Base-by-base conservation (phyloP, 176 grass and related monocot species). In the Oryza officinalis region DNA sequence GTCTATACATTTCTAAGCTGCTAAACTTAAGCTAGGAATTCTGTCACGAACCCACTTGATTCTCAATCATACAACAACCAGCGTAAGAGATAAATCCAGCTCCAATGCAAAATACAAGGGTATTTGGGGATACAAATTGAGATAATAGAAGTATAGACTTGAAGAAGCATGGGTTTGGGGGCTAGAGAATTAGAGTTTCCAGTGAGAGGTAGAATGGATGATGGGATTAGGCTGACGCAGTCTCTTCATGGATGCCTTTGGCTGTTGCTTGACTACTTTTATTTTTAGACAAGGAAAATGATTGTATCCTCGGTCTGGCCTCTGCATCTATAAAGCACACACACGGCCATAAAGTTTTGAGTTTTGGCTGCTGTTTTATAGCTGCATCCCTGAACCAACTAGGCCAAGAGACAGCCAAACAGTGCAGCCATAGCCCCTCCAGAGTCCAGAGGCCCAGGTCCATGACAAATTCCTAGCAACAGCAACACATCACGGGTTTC, bases 1-100 rank as follows among this genome's bases (percentile, higher is more conserved):
- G 71, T 78, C 78, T 82, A 64, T 20, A 67, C 43, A 65, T 71
- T 59, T 67, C 57, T 86, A 77, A 27, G 27, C 66, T 7, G 52
- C 52, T 57, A 57, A n/a, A n/a, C 2, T 57, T 57, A 22, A 22
- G 52, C 1, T n/a, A 57, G 4, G 52, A 57, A 22, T 57, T 3
- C 52, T 57, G 2, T n/a, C 20, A n/a, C 6, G 52, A n/a, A n/a
- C 52, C 52, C 52, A n/a, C 52, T 57, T 57, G 52, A 57, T 22
- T 57, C 52, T 57, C 52, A 57, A 9, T 57, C 52, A 54, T 54
- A 54, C 49, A 54, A 20, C 49, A 54, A 54, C 13, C 45, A 47
- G 17, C 15, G 1, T 54, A 7, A 20, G 49, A 54, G 49, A 54
- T 20, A 20, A 54, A 54, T 54, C 17, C 14, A 54, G 8, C 49